Base-by-base conservation (phyloP, 108 stramenopile species). In the Skeletonema menzelii region DNA sequence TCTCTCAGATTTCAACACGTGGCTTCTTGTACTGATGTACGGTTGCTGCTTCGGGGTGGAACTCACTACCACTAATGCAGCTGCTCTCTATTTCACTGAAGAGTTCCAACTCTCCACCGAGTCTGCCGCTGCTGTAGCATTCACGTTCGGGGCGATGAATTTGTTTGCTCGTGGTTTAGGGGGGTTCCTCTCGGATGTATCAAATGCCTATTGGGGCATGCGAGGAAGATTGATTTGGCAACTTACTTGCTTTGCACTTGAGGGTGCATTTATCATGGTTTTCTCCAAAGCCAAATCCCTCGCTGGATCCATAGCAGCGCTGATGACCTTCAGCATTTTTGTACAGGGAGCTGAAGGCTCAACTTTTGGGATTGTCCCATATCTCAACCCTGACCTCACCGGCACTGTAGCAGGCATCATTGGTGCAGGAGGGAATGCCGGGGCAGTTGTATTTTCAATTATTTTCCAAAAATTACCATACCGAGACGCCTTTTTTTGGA, bases 11-110 rank as follows among this genome's bases (percentile, higher is more conserved):
- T 19, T 47, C 28, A 95, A 92, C 63, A 89, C 94, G 5, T 96
- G 94, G 93, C 15, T 93, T 27, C 74, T 96, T 59, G 61, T 80
- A 56, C 26, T 91, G 15, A 92, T 93, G 69, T 96, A 96, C 70
- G 93, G 87, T n/a, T 91, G 87, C 35, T 95, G 93, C 40, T 94
- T 96, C 58, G 95, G 95, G 12, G 90, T 91, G 2, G 95, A 96
- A 65, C 61, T 96, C 15, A 92, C 91, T 15, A 85, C 91, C 67
- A 85, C 73, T 69, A 93, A 94, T 76, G 86, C 80, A 22, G 79
- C 87, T 4, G 86, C 93, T 28, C 64, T 90, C 0, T 96, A 94
- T 77, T 96, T 96, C 47, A 65, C 77, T 42, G 91, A 95, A 80
- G 71, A 87, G 47, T 92, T 92, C 60, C 85, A 84, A 53, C 76